Conservation (phyloP, 1,284 basidiomycete genomes). For the Volvariella surrecta region DNA sequence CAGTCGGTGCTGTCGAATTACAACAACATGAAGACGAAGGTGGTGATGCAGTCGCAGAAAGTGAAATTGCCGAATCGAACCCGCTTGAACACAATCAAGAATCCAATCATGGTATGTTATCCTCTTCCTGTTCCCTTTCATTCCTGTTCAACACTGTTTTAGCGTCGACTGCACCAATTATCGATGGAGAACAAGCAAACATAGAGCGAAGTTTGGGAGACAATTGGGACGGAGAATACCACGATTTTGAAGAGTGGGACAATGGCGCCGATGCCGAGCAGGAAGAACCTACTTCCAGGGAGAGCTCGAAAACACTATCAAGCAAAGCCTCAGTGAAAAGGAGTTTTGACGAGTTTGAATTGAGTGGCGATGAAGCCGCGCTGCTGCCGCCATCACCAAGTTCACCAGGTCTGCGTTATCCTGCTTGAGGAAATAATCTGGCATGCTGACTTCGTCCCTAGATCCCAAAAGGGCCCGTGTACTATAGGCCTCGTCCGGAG, state of each 20-base stretch:
- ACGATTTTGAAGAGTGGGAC: conserved; percentile 11
- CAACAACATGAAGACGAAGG: conserved; percentile 10
- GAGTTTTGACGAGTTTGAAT: conserved; percentile 38
- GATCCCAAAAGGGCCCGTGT: conserved; percentile 5
- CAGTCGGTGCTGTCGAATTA: conserved; percentile 5
- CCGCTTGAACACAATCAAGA: not conserved
- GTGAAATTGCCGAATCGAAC: not conserved
- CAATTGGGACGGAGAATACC: conserved; percentile 2
- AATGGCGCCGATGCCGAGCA: conserved; percentile 22
- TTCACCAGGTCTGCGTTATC: conserved; percentile 36
- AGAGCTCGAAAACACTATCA: conserved; percentile 34
- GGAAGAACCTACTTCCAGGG: conserved; percentile 18
- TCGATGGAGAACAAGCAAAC: not conserved
- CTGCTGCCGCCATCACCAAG: conserved; percentile 13
- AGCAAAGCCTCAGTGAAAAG: conserved; percentile 39
- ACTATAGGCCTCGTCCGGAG: too few relatives aligned
- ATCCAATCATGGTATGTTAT: not conserved
- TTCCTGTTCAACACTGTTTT: conserved; percentile 6
- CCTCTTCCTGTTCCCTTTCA: not conserved
- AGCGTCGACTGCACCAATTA: conserved; percentile 5
- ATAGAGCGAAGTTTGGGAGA: not conserved
- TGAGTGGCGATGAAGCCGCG: conserved; percentile 24
- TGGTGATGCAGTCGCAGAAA: conserved; percentile 7
- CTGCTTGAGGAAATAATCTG: not conserved
- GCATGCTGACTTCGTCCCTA: too few relatives aligned